Evolutionary conservation across 257 asterid genomes (phyloP).

Genomic region (Solanum arcanum): DNA sequence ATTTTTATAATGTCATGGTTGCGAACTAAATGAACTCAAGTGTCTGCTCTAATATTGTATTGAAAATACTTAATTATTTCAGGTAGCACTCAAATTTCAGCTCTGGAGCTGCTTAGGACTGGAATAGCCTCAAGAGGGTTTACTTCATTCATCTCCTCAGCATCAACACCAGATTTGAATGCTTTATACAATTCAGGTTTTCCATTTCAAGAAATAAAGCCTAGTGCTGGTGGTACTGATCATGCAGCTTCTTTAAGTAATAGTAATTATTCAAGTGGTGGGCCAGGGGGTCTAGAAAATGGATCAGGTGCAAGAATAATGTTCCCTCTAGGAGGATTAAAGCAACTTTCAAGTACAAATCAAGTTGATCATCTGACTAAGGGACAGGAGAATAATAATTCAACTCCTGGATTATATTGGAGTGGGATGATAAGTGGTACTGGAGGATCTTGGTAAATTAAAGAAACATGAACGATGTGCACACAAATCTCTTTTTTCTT

Average conservation of each 20-base stretch:
- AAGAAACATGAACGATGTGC: neutral
- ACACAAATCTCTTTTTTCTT: neutral
- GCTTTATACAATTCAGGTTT: slow-evolving; percentile 29
- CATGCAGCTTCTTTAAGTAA: slow-evolving; percentile 12
- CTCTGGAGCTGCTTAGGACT: slow-evolving; percentile 37
- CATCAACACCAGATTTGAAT: slow-evolving; percentile 6
- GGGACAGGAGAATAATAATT: slow-evolving; percentile 36
- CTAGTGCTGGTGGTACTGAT: neutral
- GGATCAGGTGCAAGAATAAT: slow-evolving; percentile 21
- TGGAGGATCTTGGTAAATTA: slow-evolving; percentile 37
- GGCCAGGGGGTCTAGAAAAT: slow-evolving; percentile 13
- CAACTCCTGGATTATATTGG: slow-evolving; percentile 46
- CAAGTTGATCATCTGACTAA: slow-evolving; percentile 23
- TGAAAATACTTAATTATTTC: neutral
- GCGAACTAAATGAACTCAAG: neutral
- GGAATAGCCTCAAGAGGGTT: slow-evolving; percentile 28
- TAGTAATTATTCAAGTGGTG: slow-evolving; percentile 1
- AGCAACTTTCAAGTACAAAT: slow-evolving; percentile 20
- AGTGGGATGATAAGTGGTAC: slow-evolving; percentile 50
- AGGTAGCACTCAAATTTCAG: slow-evolving; percentile 21
- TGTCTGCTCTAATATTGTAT: too few species aligned
- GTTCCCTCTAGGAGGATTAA: slow-evolving; percentile 44
- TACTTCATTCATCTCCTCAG: slow-evolving; percentile 12
- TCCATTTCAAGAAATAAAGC: slow-evolving; percentile 55
- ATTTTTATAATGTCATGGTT: neutral